Evolutionary conservation across 2,329 filamentous ascomycete species (phyloP), one percentile per base, ranked within the genome.

Genomic region (Penicillium sp.): DNA sequence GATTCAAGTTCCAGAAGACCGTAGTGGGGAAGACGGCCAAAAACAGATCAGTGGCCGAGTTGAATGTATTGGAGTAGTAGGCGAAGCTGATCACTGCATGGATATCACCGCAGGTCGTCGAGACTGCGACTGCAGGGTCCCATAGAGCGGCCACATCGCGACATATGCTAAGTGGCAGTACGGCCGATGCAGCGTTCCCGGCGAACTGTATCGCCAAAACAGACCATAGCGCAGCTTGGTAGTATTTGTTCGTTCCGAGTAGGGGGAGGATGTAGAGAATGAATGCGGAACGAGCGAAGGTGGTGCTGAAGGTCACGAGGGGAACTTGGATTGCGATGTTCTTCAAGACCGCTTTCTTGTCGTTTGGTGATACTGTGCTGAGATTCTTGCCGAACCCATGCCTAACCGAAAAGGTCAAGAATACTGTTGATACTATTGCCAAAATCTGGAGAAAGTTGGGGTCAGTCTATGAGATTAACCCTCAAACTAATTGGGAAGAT

Each of bases 1-100:
- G 50, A 40, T 69, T 69, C 5, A 70, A 56, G 25, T 62, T 68
- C 68, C 68, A 70, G 47, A 70, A 69, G 3, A 70, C 55, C 4
- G 64, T 31, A 0, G 67, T 67, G 1, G 68, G 67, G 25, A 70
- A 69, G 2, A 69, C 55, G 5, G 68, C 67, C 9, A 70, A 53
- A 49, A 69, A 69, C 12, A 70, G 30, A 44, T 70, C 68, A 6
- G 61, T 62, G 11, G 66, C 65, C 2, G 67, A 65, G 42, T 70
- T 70, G 50, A 68, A 63, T 5, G 61, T 63, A 36, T 67, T 67
- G 2, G 67, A 67, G n/a, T 63, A 70, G 31, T 70, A 70, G 41
- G 68, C 66, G 37, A 68, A 70, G 1, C 60, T 56, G 22, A 70
- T 63, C 1, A 70, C 63, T 5, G 62, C 60, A 0, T 14, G 14